Evolutionary conservation across 169 alveolate genomes (phyloP).

Genomic region (Plasmodium blacklocki): DNA sequence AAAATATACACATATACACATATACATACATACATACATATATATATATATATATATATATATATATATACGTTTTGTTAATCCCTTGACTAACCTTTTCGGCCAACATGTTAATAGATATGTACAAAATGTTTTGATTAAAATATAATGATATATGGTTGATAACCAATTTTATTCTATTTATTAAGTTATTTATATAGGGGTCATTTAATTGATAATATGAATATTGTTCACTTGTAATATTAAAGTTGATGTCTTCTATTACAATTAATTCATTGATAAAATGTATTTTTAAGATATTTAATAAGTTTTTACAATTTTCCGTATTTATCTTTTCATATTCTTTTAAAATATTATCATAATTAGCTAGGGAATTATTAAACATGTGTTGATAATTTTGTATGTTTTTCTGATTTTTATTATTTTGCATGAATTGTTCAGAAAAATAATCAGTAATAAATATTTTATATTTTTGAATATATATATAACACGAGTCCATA

Average conservation of each 20-base stretch:
- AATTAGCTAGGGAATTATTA: conserved; percentile 51
- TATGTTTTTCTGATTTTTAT: conserved; percentile 22
- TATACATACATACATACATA: neutral
- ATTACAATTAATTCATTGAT: conserved; percentile 44
- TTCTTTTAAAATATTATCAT: conserved; percentile 51
- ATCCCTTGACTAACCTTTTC: conserved; percentile 28
- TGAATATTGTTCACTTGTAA: conserved; percentile 57
- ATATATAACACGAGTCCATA: conserved; percentile 60
- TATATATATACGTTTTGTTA: neutral
- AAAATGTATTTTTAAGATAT: conserved; percentile 65
- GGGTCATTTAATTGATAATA: conserved; percentile 74
- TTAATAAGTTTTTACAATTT: conserved; percentile 50
- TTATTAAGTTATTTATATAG: conserved; percentile 40
- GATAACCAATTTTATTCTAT: conserved; percentile 21
- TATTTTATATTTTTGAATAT: conserved; percentile 49
- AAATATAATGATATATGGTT: conserved; percentile 43
- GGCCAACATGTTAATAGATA: conserved; percentile 26
- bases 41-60: neutral
- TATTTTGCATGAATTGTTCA: conserved; percentile 30
- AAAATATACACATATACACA: neutral
- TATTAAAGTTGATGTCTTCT: conserved; percentile 58
- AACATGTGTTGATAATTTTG: conserved; percentile 68
- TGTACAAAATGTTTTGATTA: conserved; percentile 54
- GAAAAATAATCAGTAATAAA: conserved; percentile 39
- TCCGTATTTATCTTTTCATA: conserved; percentile 52